Evolutionary conservation across 495 filamentous ascomycete species (phyloP).

Genomic region (Cairneyella variabilis): DNA sequence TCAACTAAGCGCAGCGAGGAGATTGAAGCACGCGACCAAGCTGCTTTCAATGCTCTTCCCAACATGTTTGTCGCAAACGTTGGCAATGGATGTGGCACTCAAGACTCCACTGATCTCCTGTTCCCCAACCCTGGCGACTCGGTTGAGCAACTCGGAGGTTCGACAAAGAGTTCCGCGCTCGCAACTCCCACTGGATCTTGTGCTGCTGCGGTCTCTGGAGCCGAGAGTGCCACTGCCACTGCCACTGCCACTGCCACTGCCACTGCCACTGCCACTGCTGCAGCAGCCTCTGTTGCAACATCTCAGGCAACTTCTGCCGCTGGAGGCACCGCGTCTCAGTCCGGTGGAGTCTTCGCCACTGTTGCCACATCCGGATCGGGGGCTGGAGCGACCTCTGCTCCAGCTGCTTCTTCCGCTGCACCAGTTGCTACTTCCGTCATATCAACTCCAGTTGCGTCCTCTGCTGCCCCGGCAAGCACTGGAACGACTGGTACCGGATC

Average conservation of each 20-base stretch:
- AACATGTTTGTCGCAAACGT: slow-evolving; percentile 81
- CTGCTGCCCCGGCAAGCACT: slow-evolving; percentile 14
- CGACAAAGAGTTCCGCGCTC: neutral
- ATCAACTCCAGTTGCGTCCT: slow-evolving; percentile 13
- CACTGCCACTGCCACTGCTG: neutral
- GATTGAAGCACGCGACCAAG: slow-evolving; percentile 24
- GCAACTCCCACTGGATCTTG: neutral
- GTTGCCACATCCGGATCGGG: neutral
- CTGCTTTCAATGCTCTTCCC: slow-evolving; percentile 58
- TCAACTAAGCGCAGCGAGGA: slow-evolving; percentile 31
- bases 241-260: neutral
- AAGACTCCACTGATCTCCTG: slow-evolving; percentile 36
- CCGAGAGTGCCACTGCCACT: neutral
- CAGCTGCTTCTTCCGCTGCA: neutral
- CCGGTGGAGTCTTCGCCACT: slow-evolving; percentile 26
- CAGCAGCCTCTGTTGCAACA: slow-evolving; percentile 5
- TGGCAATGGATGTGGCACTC: slow-evolving; percentile 49
- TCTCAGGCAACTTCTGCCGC: slow-evolving; percentile 19
- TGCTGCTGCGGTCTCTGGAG: neutral
- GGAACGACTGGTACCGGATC: slow-evolving; percentile 15
- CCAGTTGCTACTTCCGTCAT: slow-evolving; percentile 6
- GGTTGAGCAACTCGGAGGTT: slow-evolving; percentile 35
- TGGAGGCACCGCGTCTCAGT: slow-evolving; percentile 4
- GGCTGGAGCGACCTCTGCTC: neutral
- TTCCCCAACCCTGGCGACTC: slow-evolving; percentile 56